These are phyloP conservation scores for Camellia lanceoleosa DNA, from an alignment of 148 eudicot species.

Conservation along the genomic window DNA sequence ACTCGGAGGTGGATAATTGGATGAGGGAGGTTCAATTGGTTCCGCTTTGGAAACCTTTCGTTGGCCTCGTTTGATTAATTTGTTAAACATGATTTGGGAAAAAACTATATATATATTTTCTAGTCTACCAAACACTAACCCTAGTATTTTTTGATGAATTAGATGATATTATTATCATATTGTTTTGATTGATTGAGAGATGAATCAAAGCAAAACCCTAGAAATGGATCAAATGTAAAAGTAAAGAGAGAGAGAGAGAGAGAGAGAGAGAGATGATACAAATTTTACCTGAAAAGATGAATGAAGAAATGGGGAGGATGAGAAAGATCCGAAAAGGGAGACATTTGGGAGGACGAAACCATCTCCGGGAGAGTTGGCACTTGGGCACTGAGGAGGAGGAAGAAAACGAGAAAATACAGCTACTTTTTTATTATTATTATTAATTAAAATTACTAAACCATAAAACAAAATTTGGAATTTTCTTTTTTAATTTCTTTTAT, in stretches of 20 bases:
- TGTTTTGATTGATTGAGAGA: not conserved
- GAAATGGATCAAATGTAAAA: not conserved
- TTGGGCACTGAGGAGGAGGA: conserved; percentile 6
- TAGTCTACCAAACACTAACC: not conserved
- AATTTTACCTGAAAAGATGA: too few relatives aligned
- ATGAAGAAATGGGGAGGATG: not conserved
- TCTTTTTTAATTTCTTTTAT: too few relatives aligned
- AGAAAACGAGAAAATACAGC: conserved; percentile 5
- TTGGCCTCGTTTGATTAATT: conserved; percentile 31
- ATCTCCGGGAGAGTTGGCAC: conserved; percentile 18
- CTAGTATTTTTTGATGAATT: not conserved
- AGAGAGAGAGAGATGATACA: not conserved
- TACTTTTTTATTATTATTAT: not conserved
- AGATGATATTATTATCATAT: too few relatives aligned
- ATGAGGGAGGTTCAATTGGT: conserved; percentile 36
- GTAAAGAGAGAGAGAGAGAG: not conserved
- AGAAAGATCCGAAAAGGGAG: conserved; percentile 27
- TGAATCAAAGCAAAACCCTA: conserved; percentile 10
- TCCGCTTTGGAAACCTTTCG: conserved; percentile 32
- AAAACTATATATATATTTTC: not conserved
- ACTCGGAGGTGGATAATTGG: conserved; percentile 18
- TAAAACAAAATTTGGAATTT: not conserved
- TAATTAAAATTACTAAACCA: too few relatives aligned
- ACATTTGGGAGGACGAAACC: conserved; percentile 16
- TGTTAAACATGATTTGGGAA: conserved; percentile 28